Percentiles rank a stretch among this genome's conserved stretches.
phyloP scores from a whole-genome alignment of 2,329 filamentous ascomycete genomes.

The Allantophomopsis lycopodina region DNA sequence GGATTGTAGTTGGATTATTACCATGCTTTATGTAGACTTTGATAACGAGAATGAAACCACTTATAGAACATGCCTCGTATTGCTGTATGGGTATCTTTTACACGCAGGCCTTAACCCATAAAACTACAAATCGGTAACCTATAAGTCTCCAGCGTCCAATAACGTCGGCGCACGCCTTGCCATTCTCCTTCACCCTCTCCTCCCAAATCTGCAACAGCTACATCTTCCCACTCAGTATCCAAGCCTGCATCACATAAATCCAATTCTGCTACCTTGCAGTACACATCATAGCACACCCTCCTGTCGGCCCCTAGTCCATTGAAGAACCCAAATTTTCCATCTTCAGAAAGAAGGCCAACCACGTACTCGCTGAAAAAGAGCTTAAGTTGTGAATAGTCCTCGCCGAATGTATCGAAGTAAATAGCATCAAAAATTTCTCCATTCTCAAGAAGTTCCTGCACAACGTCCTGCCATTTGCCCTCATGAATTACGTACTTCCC shows the following conservation, averaged over 20 bases:
- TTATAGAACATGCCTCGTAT: no score
- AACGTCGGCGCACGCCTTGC: constrained; percentile 76
- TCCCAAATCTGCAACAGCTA: constrained; percentile 52
- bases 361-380: constrained; percentile 83
- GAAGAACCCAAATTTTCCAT: constrained; percentile 74
- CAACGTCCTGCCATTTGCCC: constrained; percentile 71
- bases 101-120: constrained; percentile 24
- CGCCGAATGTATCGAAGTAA: constrained; percentile 96
- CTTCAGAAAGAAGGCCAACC: constrained; percentile 58
- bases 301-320: constrained; percentile 88
- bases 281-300: constrained; percentile 90
- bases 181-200: constrained; percentile 62
- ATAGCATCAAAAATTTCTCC: constrained; percentile 72
- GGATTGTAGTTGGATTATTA: no score
- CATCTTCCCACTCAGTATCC: constrained; percentile 75
- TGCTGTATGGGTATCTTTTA: not conserved
- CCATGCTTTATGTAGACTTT: no score
- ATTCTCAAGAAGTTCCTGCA: constrained; percentile 52
- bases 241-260: constrained; percentile 81
- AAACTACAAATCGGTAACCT: constrained; percentile 63
- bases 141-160: constrained; percentile 79
- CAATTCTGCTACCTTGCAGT: constrained; percentile 82
- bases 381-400: constrained; percentile 76
- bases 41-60: no score
- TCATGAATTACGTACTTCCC: constrained; percentile 62